Evolutionary conservation across 257 asterid genomes (phyloP), one percentile per base, ranked within the genome.

Genomic region (Solanum rostratum): DNA sequence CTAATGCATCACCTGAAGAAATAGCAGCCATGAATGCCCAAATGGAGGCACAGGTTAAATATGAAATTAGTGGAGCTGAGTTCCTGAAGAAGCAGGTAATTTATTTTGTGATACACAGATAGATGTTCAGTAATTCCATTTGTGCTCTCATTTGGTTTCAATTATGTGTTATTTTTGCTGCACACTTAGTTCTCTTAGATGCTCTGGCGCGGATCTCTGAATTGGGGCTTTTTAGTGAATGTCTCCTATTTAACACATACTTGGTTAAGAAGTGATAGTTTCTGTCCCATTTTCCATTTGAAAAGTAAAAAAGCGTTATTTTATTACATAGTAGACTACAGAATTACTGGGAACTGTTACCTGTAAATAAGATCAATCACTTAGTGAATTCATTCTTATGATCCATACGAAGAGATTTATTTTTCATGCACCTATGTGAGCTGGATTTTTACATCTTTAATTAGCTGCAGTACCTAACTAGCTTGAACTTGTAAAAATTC

Each of bases 1-100:
- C 99, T 14, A 97, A 91, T 83, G 96, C 97, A 85, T 94, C 99
- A 29, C 98, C 99, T 63, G 97, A 97, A 65, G 99, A 97, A 83
- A 41, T 97, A 82, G 95, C 97, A 84, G 86, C 97, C 33, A 92
- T 97, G 95, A 95, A 95, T 84, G 83, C 95, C 65, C 94, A 85
- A 73, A 81, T 94, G 90, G 97, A 95, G 83, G 95, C 97, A n/a
- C 99, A 94, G 84, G 87, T 88, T 88, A 85, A 95, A 50, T 97
- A 95, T 88, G 93, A 92, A 88, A 73, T 95, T 82, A 94, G 80
- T 88, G 98, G 92, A 43, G 98, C 99, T 37, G 91, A 94, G 92
- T 89, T 97, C 95, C 90, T 97, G 70, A 97, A 97, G 87, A 94
- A 92, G 84, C 97, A 97, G 99, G 99, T 95, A 89, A 66, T 60